Base-by-base conservation (phyloP, 2,329 filamentous ascomycete genomes). In the Cladosporium velox region DNA sequence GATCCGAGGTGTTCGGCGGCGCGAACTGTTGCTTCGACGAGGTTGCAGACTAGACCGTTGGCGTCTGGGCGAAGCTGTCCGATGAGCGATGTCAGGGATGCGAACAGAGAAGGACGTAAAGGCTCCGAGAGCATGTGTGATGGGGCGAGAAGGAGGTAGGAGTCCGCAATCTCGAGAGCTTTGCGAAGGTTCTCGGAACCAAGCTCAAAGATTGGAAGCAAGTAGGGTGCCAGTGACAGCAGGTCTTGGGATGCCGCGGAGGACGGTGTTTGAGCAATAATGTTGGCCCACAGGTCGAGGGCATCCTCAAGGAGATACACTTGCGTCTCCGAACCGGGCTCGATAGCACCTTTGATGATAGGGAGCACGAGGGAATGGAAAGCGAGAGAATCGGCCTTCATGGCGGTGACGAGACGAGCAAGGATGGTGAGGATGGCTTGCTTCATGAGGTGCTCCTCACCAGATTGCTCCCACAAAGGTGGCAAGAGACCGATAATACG, bases 271-370 rank as follows among this genome's bases (percentile, higher is more conserved):
- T 88, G 85, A n/a, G 85, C 83, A 0, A 92, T 86, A 12, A 97
- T 87, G 1, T 90, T 87, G 38, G 86, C 85, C 94, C 94, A 98
- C 3, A 99, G 85, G 65, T 97, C 93, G 15, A 98, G 82, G 0
- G 92, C 91, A 76, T 99, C 95, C 68, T 98, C 95, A 14, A 97
- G 87, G 12, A 99, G 86, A 73, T 96, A 95, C 2, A 93, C 80
- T 71, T 91, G 88, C 51, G 91, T 84, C 47, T 87, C 85, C 1
- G 92, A 95, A 12, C 86, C 87, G 2, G 90, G 88, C 66, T 93
- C 87, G 41, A 95, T 88, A 1, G 93, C 92, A 72, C 91, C 90
- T 55, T 88, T 84, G 51, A 99, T 90, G 60, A 98, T 85, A 0
- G 94, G 93, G 21, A 97, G 80, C 71, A 97, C 91, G 62, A 93